These are phyloP conservation scores for Thalassiosira hispida DNA, from an alignment of 352 stramenopile genomes.

Conservation along the genomic window DNA sequence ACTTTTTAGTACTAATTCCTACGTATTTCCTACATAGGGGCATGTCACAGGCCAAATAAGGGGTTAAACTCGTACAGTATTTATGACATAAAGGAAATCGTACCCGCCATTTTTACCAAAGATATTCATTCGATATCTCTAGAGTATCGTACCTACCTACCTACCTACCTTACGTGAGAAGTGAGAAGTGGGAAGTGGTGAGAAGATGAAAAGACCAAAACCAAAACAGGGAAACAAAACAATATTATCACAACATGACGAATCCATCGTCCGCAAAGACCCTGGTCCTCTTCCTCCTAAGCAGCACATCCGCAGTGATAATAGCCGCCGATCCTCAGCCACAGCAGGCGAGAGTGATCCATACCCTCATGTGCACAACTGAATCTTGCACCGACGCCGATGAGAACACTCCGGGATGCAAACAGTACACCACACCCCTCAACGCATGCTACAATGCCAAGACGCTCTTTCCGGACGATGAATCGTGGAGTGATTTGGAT, in stretches of 20 bases:
- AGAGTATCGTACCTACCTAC: too few species aligned
- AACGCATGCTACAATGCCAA: conserved; percentile 60
- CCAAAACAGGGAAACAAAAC: too few species aligned
- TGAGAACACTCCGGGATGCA: conserved; percentile 27
- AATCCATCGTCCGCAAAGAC: neutral
- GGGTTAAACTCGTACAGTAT: too few species aligned
- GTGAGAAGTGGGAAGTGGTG: too few species aligned
- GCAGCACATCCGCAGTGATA: conserved; percentile 1
- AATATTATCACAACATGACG: conserved; percentile 25
- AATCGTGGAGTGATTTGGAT: conserved; percentile 64
- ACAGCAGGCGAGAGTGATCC: conserved; percentile 18
- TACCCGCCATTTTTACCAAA: too few species aligned
- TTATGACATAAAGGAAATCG: too few species aligned
- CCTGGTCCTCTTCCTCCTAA: conserved; percentile 4
- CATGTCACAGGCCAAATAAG: too few species aligned
- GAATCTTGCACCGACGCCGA: conserved; percentile 22
- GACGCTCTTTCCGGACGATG: conserved; percentile 62
- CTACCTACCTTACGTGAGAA: too few species aligned
- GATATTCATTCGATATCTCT: too few species aligned
- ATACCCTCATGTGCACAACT: conserved; percentile 41
- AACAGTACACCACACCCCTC: conserved; percentile 63
- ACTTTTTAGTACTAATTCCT: too few species aligned
- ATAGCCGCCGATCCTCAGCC: neutral
- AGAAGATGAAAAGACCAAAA: too few species aligned
- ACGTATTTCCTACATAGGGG: too few species aligned